phyloP scores from a whole-genome alignment of 2,329 filamentous ascomycete species.

The Botrytis squamosa region DNA sequence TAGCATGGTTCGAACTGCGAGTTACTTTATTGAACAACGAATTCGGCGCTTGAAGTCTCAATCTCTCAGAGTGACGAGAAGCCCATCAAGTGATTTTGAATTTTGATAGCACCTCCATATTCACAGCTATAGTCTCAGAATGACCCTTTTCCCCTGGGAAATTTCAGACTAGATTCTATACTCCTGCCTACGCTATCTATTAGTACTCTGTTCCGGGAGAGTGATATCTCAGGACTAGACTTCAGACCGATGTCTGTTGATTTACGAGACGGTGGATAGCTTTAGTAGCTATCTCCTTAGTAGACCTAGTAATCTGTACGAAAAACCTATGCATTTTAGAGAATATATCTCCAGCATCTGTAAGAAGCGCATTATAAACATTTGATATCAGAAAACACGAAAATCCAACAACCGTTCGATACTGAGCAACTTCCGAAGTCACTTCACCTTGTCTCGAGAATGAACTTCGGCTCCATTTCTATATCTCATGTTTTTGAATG shows the following conservation, averaged over 20 bases:
- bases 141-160: too few species aligned
- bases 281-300: not conserved
- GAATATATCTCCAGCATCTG: not conserved
- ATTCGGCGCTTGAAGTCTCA: not conserved
- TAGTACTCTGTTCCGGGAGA: rapidly evolving
- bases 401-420: not conserved
- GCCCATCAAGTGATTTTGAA: not conserved
- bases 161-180: too few species aligned
- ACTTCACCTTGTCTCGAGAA: not conserved
- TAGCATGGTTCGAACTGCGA: not conserved
- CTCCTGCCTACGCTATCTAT: too few species aligned
- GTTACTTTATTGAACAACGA: not conserved
- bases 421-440: not conserved
- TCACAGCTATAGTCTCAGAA: not conserved
- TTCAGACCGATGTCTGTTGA: not conserved
- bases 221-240: too few species aligned
- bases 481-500: rapidly evolving
- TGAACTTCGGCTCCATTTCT: rapidly evolving
- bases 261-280: not conserved
- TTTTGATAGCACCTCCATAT: not conserved
- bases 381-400: rapidly evolving
- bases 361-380: too few species aligned
- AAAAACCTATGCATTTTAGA: rapidly evolving
- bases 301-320: not conserved
- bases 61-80: not conserved